Percentiles rank a stretch among this genome's conserved stretches.
Conservation (phyloP, 495 filamentous ascomycete species). For the Annulohypoxylon stygium region DNA sequence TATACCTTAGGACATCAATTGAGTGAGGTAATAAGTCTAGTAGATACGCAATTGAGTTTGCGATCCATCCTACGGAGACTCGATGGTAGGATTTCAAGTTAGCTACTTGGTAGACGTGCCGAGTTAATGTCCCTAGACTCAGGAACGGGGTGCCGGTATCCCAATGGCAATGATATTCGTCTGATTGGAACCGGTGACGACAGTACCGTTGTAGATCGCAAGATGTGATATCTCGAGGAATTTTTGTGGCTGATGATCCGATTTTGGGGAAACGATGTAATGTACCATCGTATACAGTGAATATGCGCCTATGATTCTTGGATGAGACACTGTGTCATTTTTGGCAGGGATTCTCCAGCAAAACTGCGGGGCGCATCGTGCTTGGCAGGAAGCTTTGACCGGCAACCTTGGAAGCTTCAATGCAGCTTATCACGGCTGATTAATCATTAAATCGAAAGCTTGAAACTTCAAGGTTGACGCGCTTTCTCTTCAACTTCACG, state of each 20-base stretch:
- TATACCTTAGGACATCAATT: not conserved
- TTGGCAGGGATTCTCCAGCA: conserved; percentile 35
- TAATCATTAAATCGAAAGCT: conserved; percentile 22
- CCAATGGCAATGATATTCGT: conserved; percentile 37
- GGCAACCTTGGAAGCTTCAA: conserved; percentile 4
- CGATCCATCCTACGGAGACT: conserved; percentile 37
- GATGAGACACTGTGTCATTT: not conserved
- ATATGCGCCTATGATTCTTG: not conserved
- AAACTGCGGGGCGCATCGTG: conserved; percentile 19
- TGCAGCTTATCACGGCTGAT: conserved; percentile 10
- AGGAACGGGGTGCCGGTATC: conserved; percentile 25
- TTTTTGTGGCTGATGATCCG: conserved; percentile 35
- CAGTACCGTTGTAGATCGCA: conserved; percentile 41
- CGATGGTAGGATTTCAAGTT: not conserved
- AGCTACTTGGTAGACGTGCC: conserved; percentile 31
- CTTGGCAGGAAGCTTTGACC: conserved; percentile 1
- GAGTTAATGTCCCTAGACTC: conserved; percentile 21
- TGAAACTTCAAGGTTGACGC: conserved; percentile 23
- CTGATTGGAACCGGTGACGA: conserved; percentile 42
- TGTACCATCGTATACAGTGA: conserved; percentile 2
- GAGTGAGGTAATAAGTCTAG: conserved; percentile 22
- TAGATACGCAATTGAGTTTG: conserved; percentile 27
- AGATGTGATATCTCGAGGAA: conserved; percentile 39
- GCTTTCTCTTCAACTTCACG: conserved; percentile 23
- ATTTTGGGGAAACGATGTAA: conserved; percentile 23